A percentile compares a stretch with the other conserved stretches of the same genome.
Evolutionary conservation across 1,284 basidiomycete species (phyloP).

Genomic region (Ustilago esculenta): DNA sequence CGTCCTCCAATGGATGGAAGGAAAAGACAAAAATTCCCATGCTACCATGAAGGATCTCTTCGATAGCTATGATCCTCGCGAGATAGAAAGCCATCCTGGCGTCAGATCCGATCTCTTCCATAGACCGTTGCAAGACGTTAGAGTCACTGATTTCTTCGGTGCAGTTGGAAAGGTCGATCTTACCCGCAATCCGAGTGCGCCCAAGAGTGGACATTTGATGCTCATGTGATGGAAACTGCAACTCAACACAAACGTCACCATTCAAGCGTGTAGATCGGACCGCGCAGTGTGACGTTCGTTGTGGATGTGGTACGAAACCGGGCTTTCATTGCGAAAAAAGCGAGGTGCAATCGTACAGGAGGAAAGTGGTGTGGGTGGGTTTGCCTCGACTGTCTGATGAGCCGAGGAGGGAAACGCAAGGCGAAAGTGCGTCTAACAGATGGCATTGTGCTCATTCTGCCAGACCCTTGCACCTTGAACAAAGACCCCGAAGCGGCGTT

Average conservation of each 20-base stretch:
- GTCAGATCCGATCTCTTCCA: conserved; percentile 85
- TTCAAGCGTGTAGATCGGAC: neutral
- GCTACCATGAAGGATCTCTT: conserved; percentile 89
- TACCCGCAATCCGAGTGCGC: conserved; percentile 24
- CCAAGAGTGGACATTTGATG: too few species aligned
- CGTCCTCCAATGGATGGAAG: conserved; percentile 88
- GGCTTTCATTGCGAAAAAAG: too few species aligned
- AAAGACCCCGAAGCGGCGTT: too few species aligned
- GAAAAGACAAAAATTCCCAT: conserved; percentile 86
- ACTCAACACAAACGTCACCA: neutral
- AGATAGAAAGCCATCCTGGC: conserved; percentile 85
- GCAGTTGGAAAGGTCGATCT: conserved; percentile 85
- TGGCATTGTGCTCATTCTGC: conserved; percentile 12
- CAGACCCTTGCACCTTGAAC: too few species aligned
- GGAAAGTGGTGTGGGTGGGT: too few species aligned
- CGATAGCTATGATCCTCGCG: conserved; percentile 77
- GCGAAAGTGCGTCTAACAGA: too few species aligned
- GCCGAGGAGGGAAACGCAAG: too few species aligned
- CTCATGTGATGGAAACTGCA: conserved; percentile 6
- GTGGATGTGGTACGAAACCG: too few species aligned
- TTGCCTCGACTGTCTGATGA: too few species aligned
- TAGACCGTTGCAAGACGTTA: conserved; percentile 76
- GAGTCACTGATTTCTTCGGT: conserved; percentile 95
- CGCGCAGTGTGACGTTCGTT: too few species aligned
- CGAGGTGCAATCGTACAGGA: too few species aligned